These are phyloP conservation scores for Ceraceosorus guamensis DNA, from an alignment of 1,284 basidiomycete species.

Conservation along the genomic window DNA sequence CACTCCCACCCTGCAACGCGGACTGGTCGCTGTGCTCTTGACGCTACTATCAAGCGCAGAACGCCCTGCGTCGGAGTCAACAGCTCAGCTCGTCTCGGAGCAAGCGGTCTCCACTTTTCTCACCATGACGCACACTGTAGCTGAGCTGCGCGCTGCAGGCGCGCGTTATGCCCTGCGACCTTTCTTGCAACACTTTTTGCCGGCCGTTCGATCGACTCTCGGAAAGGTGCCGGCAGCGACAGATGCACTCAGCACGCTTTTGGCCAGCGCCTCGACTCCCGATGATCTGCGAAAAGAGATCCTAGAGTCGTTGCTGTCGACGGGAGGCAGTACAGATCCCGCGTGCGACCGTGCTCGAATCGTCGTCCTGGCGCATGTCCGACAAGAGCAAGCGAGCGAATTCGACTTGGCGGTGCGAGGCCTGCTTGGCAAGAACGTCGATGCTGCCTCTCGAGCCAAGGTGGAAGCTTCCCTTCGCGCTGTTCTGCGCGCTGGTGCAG, in stretches of 20 bases:
- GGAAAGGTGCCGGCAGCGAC: too few species aligned
- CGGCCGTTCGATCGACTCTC: background rate
- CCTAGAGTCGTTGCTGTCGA: too few species aligned
- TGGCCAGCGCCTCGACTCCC: background rate
- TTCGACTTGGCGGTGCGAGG: conserved; percentile 2
- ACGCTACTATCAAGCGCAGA: background rate
- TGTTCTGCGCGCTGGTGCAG: conserved; percentile 1
- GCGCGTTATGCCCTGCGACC: background rate
- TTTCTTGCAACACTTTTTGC: background rate
- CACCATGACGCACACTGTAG: background rate
- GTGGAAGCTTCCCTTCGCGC: background rate
- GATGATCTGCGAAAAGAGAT: background rate
- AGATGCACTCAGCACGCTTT: background rate
- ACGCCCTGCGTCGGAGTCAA: too few species aligned
- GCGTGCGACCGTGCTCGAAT: background rate
- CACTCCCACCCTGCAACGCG: background rate
- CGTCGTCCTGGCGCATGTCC: background rate
- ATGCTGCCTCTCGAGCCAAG: background rate
- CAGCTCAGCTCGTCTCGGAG: too few species aligned
- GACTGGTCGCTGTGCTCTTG: background rate
- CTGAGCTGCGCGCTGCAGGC: background rate
- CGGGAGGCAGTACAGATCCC: background rate
- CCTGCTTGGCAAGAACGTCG: background rate
- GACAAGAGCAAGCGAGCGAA: background rate
- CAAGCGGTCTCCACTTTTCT: background rate